Base-by-base conservation (phyloP, 75 land plant species). In the Azolla pinnata region DNA sequence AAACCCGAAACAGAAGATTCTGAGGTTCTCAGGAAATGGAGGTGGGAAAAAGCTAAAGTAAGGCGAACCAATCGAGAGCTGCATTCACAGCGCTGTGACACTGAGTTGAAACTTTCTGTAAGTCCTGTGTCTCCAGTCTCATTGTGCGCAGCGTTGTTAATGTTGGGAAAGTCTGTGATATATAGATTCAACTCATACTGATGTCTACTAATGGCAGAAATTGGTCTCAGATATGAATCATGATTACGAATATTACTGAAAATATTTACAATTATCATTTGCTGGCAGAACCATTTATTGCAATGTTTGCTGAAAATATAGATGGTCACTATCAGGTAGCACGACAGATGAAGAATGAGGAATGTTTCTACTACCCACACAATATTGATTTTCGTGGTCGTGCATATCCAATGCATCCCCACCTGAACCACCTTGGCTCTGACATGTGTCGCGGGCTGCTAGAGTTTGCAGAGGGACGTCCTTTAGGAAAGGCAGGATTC, bases 311-410 rank as follows among this genome's bases (percentile, higher is more conserved):
- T n/a, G n/a, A n/a, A n/a, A n/a, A n/a, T n/a, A n/a, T n/a, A n/a
- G n/a, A n/a, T n/a, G n/a, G n/a, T n/a, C n/a, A n/a, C n/a, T n/a
- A 52, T 10, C 72, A 92, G 97, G 96, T 85, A 4, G 95, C 97
- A 18, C 71, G 95, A 33, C 80, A 84, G 48, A 72, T 92, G 77
- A 77, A 72, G 61, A 85, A 85, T 33, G 97, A 92, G 40, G 97
- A 82, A 32, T 76, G 82, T 2, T 92, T 88, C 53, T 92, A 72
- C 57, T 92, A 88, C 47, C 97, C 97, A 0, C 97, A 92, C 61
- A 92, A 82, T 60, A 61, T 92, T 31, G 97, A 92, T 73, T 92
- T 92, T 47, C 85, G 97, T 45, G 97, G 97, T 12, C 95, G 97
- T 62, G 95, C 97, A 19, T 92, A 92, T 57, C 97, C 97, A 1